These are phyloP conservation scores for Rubia balearica DNA, from an alignment of 305 asterid genomes.

Conservation along the genomic window DNA sequence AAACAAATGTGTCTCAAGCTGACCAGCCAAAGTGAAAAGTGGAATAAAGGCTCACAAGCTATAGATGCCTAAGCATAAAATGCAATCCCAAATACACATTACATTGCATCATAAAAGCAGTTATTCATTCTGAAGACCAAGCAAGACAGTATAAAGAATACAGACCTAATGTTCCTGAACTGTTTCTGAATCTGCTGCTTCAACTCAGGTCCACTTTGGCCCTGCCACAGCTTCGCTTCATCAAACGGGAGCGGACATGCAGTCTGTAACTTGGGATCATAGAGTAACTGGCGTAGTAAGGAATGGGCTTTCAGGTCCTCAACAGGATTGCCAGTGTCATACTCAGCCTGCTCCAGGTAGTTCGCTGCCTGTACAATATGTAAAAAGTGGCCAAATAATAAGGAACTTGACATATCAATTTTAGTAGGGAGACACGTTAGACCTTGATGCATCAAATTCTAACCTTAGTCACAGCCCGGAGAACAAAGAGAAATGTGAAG, in stretches of 20 bases:
- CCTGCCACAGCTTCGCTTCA: conserved; percentile 94
- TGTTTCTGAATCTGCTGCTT: conserved; percentile 77
- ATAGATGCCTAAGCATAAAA: neutral
- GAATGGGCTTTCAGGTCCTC: conserved; percentile 82
- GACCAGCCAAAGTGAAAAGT: neutral
- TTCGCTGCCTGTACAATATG: conserved; percentile 50
- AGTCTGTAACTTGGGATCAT: conserved; percentile 68
- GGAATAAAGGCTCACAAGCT: neutral
- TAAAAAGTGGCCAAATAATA: conserved; percentile 3
- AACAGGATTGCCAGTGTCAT: conserved; percentile 59
- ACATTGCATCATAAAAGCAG: neutral
- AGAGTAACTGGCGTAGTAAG: conserved; percentile 61
- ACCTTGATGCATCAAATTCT: conserved; percentile 21
- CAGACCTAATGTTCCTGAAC: conserved; percentile 78
- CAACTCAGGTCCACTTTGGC: conserved; percentile 86
- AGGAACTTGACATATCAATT: conserved; percentile 11
- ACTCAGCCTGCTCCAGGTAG: conserved; percentile 94
- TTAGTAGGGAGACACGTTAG: conserved; percentile 7
- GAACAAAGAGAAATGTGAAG: conserved; percentile 87
- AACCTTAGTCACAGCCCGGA: conserved; percentile 88
- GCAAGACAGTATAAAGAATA: conserved; percentile 7
- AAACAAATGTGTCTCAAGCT: neutral
- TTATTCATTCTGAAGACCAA: neutral
- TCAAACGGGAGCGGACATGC: conserved; percentile 92
- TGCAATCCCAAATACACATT: neutral